Evolutionary conservation across 495 filamentous ascomycete species (phyloP), one percentile per base, ranked within the genome.

Genomic region (Penicillium pulvis): DNA sequence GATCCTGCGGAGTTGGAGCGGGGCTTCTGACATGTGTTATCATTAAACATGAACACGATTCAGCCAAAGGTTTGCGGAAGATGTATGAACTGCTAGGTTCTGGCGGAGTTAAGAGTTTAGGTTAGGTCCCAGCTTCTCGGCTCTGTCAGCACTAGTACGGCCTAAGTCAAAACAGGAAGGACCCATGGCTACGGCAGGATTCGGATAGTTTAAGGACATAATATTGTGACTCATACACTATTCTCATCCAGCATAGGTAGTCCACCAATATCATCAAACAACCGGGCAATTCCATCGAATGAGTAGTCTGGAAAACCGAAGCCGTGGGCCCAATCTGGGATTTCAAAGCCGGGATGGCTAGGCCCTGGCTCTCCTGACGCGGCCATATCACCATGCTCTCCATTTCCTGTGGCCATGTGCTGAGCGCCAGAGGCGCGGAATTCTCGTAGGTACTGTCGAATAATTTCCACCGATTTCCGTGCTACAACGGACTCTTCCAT

Each of bases 401-500:
- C 62, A 6, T 10, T 26, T 0, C 48, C 60, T 5, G 56, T 31
- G 16, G 49, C 39, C 4, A 53, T 17, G 14, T 55, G 56, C 12
- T 60, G 60, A 1, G 48, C 45, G 4, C 58, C 52, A 12, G 64
- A 61, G 5, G 59, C 61, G 39, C 60, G 55, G 53, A 75, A 76
- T n/a, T 76, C 75, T 42, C 64, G 44, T n/a, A 76, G 57, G 31
- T 75, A 74, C 28, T 71, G 70, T 26, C 67, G 62, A 46, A 78
- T 74, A 7, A 78, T 72, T 36, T 76, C 74, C 20, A 71, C 71
- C 6, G 72, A 75, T 44, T 75, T 76, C 14, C 69, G 61, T 1
- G 75, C 71, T 8, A 75, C 74, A 48, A 75, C 67, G 10, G 66
- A 75, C 51, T 78, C 75, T 28, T 78, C 74, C 72, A 76, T 78